These are phyloP conservation scores for Tuber calosporum DNA, from an alignment of 495 filamentous ascomycete species.

Conservation along the genomic window DNA sequence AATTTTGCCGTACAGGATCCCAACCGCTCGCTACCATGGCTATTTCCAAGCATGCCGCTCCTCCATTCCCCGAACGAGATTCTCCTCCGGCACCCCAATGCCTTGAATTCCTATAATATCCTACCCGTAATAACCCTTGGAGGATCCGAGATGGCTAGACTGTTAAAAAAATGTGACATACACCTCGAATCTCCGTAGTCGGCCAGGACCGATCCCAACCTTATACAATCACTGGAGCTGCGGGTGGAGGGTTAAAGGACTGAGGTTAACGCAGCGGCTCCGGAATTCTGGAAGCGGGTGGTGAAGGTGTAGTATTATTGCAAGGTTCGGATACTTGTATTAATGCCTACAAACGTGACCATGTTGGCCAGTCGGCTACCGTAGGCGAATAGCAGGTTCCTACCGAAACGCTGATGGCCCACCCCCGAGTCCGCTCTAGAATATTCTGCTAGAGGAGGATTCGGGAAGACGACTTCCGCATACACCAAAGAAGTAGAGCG, in stretches of 20 bases:
- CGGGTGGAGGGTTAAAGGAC: neutral
- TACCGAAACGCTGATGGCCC: neutral
- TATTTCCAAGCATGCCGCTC: neutral
- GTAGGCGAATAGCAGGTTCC: neutral
- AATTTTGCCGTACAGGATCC: neutral
- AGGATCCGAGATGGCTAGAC: neutral
- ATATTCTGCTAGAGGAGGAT: neutral
- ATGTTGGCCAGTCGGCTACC: neutral
- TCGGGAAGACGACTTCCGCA: neutral
- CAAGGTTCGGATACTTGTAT: neutral
- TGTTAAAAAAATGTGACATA: neutral
- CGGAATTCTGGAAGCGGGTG: neutral
- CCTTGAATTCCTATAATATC: neutral
- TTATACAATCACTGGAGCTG: neutral
- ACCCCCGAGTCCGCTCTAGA: neutral
- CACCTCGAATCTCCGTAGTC: neutral
- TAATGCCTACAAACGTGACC: neutral
- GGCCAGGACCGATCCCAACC: neutral
- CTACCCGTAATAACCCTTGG: neutral
- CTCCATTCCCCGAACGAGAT: neutral
- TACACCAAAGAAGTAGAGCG: neutral
- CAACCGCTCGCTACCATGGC: neutral
- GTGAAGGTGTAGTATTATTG: neutral
- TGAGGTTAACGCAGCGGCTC: neutral
- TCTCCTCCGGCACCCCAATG: neutral